A percentile compares a stretch with the other conserved stretches of the same genome.
Evolutionary conservation across 371 early-diverging fungal genomes (phyloP).

Genomic region (Mucor velutinosus): DNA sequence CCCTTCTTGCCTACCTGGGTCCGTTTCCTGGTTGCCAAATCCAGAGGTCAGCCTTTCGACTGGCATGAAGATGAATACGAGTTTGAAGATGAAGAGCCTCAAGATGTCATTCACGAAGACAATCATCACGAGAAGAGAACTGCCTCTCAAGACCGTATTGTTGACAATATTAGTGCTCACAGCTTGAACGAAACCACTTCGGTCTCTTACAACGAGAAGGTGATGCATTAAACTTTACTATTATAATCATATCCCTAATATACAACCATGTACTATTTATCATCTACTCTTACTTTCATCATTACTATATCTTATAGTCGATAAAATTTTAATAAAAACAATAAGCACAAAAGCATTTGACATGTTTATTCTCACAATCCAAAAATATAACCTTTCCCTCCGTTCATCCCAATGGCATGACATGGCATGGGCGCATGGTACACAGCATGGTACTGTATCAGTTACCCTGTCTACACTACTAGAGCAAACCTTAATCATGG

Average conservation of each 20-base stretch:
- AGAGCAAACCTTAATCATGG: no score
- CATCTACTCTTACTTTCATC: not conserved
- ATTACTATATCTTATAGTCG: not conserved
- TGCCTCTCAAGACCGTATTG: constrained; percentile 15
- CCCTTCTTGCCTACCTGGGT: constrained; percentile 44
- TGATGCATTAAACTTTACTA: not conserved
- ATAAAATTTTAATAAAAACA: not conserved
- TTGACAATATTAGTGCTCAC: constrained; percentile 9
- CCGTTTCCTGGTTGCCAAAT: constrained; percentile 37
- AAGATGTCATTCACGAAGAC: constrained; percentile 2
- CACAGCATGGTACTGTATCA: not conserved
- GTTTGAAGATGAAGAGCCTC: constrained; percentile 25
- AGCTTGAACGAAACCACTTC: constrained; percentile 15
- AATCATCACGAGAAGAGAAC: constrained; percentile 6
- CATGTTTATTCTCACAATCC: not conserved
- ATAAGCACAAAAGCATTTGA: not conserved
- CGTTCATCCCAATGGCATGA: not conserved
- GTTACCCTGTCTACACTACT: no score
- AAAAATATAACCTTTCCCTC: not conserved
- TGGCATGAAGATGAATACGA: constrained; percentile 40
- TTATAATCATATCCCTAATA: not conserved
- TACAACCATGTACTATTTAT: not conserved
- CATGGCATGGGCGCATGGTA: not conserved
- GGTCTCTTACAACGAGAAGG: constrained; percentile 13
- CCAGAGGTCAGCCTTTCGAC: constrained; percentile 32